Conservation (phyloP, 495 filamentous ascomycete species). For the Trichoderma orchidacearum region DNA sequence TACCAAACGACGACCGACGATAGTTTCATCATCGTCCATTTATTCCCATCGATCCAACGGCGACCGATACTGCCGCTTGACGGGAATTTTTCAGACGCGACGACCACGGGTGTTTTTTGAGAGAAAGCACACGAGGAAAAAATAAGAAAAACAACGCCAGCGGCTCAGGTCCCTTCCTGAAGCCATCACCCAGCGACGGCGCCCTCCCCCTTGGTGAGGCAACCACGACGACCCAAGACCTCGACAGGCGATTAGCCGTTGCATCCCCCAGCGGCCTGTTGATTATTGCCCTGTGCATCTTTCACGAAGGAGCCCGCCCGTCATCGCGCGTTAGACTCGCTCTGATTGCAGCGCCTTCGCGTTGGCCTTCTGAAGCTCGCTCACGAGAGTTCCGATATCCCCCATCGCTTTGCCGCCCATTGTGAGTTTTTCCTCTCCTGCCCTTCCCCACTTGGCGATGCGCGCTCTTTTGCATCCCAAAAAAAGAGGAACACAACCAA, state of each 20-base stretch:
- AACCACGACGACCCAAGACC: not conserved
- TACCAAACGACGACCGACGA: not conserved
- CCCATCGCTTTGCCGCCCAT: too few relatives aligned
- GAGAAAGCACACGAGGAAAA: not conserved
- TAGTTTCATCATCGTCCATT: not conserved
- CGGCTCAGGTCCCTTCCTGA: not conserved
- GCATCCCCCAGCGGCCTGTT: not conserved
- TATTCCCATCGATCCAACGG: not conserved
- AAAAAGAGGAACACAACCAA: too few relatives aligned
- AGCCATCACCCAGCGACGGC: not conserved
- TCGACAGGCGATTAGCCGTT: not conserved
- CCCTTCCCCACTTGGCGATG: too few relatives aligned
- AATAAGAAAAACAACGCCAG: not conserved
- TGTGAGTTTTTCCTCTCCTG: too few relatives aligned
- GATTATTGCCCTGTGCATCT: too few relatives aligned
- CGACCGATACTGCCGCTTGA: not conserved
- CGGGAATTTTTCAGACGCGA: not conserved
- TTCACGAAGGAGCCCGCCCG: too few relatives aligned
- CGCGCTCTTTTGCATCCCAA: too few relatives aligned
- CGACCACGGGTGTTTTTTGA: not conserved
- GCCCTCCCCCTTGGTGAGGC: not conserved
- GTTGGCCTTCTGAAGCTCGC: too few relatives aligned
- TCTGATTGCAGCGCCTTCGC: too few relatives aligned
- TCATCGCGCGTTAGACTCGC: too few relatives aligned
- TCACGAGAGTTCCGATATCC: too few relatives aligned